These are phyloP conservation scores for Macroventuria anomochaeta DNA, from an alignment of 2,329 filamentous ascomycete genomes.

Conservation along the genomic window DNA sequence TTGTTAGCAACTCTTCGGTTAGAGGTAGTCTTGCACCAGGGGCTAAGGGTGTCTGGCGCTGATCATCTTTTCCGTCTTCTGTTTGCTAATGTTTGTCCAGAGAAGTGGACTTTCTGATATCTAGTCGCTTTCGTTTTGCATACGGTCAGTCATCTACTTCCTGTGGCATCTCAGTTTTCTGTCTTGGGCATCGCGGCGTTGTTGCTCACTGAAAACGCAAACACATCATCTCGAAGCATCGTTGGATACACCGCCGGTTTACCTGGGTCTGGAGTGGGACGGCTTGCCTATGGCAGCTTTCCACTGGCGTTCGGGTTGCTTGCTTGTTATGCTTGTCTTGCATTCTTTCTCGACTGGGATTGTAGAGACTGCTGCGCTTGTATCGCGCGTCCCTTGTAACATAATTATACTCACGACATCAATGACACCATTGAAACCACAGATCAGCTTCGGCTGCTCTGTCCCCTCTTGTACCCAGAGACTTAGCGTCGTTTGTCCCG, in stretches of 20 bases:
- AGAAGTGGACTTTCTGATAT: constrained; percentile 9
- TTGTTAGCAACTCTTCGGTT: constrained; percentile 40
- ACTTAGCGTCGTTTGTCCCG: no score
- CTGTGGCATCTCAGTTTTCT: not conserved
- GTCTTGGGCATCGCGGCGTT: constrained; percentile 8
- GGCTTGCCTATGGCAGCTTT: constrained; percentile 9
- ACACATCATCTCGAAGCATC: constrained; percentile 4
- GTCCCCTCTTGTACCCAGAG: no score
- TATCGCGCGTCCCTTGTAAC: not conserved
- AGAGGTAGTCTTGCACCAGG: constrained; percentile 41
- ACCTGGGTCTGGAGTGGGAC: not conserved
- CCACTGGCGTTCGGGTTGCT: constrained; percentile 9
- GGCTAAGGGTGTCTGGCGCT: constrained; percentile 45
- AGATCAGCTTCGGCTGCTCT: not conserved
- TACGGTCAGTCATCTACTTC: constrained; percentile 6
- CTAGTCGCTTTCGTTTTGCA: constrained; percentile 7
- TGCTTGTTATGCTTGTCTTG: not conserved
- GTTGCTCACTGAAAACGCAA: not conserved
- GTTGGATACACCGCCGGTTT: not conserved
- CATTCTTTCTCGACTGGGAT: not conserved
- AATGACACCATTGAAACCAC: constrained; percentile 3
- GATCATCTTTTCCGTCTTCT: constrained; percentile 16
- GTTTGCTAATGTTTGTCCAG: constrained; percentile 13
- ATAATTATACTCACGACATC: constrained; percentile 14
- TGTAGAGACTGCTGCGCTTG: not conserved